Base-by-base conservation (phyloP, 306 rosid genomes). In the Lathyrus aphaca region DNA sequence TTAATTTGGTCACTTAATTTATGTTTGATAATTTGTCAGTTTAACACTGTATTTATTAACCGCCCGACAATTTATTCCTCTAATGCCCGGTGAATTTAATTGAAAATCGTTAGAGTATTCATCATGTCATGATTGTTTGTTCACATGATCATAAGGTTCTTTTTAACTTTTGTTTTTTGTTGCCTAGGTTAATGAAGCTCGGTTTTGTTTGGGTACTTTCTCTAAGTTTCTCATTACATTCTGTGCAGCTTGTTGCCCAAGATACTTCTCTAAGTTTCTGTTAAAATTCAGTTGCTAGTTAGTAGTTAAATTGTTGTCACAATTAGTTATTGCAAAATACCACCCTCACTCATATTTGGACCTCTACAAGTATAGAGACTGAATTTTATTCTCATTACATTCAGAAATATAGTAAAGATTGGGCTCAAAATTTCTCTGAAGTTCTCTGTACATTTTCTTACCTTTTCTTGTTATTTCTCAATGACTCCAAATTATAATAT, bases 141-240 rank as follows among this genome's bases (percentile, higher is more conserved):
- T 56, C 18, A 27, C 39, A 8, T 27, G 62, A 27, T 56, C 62
- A 48, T 27, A 56, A 53, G 59, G 59, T 27, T 53, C 32, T 53
- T 23, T 53, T 19, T 53, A 10, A 25, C 56, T 18, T 50, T 5
- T 1, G 3, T 8, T 50, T 50, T 17, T 17, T 17, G 5, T 7
- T 50, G 27, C 11, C 13, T 50, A 17, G 56, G 56, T 18, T 17
- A 23, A 19, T 53, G 4, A 53, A 21, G 32, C 32, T 53, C 14
- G 15, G 30, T 21, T 8, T 53, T 5, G 32, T 53, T 19, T 53
- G 59, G 59, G n/a, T 53, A 19, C 21, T 3, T 15, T 50, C 60
- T 19, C 35, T 23, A 21, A 18, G 35, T 54, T 54, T 54, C 16
- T 21, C n/a, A n/a, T n/a, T n/a, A n/a, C n/a, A n/a, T 53, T 3